These are phyloP conservation scores for Phytophthora agathidicida DNA, from an alignment of 352 stramenopile genomes.

Conservation along the genomic window DNA sequence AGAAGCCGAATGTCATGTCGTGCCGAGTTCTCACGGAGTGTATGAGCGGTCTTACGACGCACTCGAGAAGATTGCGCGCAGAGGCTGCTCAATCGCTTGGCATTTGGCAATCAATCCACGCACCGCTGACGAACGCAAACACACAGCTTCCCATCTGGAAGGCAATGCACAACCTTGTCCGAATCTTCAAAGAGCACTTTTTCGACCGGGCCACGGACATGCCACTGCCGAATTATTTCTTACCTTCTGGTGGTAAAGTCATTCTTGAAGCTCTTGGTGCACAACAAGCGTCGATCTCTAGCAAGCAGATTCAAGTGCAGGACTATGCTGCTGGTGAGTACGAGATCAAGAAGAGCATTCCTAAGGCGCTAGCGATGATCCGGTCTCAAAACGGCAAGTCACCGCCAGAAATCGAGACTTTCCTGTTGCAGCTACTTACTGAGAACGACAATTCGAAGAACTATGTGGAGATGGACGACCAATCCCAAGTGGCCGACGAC, in stretches of 20 bases:
- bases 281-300: conserved; percentile 81
- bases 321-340: conserved; percentile 87
- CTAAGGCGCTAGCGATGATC: conserved; percentile 76
- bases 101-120: conserved; percentile 88
- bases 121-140: conserved; percentile 80
- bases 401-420: conserved; percentile 78
- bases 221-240: conserved; percentile 88
- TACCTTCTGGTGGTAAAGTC: conserved; percentile 83
- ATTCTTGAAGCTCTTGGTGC: conserved; percentile 80
- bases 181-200: conserved; percentile 91
- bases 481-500: conserved; percentile 84
- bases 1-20: conserved; percentile 89
- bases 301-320: conserved; percentile 87
- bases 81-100: conserved; percentile 78
- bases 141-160: conserved; percentile 86
- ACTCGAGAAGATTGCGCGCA: conserved; percentile 75
- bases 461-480: conserved; percentile 88
- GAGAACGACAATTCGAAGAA: conserved; percentile 92
- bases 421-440: conserved; percentile 76
- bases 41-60: conserved; percentile 85
- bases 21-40: conserved; percentile 85
- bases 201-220: conserved; percentile 83
- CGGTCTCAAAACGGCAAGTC: conserved; percentile 81
- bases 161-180: conserved; percentile 85
- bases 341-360: conserved; percentile 89